Conservation (phyloP, 345 rosid genomes). For the Camelina laxa region DNA sequence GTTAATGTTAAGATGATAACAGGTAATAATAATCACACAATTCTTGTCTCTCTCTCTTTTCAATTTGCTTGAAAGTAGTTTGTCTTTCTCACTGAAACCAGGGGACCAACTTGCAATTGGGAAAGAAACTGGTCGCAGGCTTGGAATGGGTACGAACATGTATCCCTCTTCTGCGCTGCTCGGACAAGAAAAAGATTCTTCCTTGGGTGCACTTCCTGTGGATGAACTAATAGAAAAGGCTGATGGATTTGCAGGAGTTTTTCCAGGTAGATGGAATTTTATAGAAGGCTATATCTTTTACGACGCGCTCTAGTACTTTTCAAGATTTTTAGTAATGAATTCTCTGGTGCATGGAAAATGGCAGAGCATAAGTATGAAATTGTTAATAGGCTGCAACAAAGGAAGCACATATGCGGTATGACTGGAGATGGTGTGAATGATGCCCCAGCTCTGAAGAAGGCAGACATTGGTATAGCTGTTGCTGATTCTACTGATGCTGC, state of each 20-base stretch:
- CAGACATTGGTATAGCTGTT: slow-evolving; percentile 97
- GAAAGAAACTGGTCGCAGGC: slow-evolving; percentile 95
- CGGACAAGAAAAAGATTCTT: slow-evolving; percentile 81
- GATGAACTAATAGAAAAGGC: slow-evolving; percentile 95
- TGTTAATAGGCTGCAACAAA: slow-evolving; percentile 80
- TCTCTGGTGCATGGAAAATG: slow-evolving; percentile 10
- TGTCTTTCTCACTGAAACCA: slow-evolving; percentile 23
- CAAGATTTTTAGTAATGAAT: slow-evolving; percentile 6
- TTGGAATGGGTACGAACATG: slow-evolving; percentile 98
- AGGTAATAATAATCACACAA: slow-evolving; percentile 50
- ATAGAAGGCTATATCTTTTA: background rate
- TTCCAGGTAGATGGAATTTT: slow-evolving; percentile 61
- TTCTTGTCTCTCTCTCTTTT: background rate
- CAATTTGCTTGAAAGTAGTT: background rate
- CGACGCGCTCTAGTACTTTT: background rate
- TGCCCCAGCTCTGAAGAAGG: slow-evolving; percentile 92
- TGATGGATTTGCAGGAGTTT: slow-evolving; percentile 95
- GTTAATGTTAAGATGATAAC: slow-evolving; percentile 95
- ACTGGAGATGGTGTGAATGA: slow-evolving; percentile 98
- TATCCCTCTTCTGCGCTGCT: slow-evolving; percentile 90
- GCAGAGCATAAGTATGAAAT: slow-evolving; percentile 92
- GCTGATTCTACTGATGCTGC: slow-evolving; percentile 99
- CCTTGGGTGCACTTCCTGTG: slow-evolving; percentile 75
- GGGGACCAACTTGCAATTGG: slow-evolving; percentile 97
- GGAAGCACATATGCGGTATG: slow-evolving; percentile 94